A percentile compares a stretch with the other conserved stretches of the same genome.
Evolutionary conservation across 108 stramenopile species (phyloP).

Genomic region (Parietichytrium sp.): DNA sequence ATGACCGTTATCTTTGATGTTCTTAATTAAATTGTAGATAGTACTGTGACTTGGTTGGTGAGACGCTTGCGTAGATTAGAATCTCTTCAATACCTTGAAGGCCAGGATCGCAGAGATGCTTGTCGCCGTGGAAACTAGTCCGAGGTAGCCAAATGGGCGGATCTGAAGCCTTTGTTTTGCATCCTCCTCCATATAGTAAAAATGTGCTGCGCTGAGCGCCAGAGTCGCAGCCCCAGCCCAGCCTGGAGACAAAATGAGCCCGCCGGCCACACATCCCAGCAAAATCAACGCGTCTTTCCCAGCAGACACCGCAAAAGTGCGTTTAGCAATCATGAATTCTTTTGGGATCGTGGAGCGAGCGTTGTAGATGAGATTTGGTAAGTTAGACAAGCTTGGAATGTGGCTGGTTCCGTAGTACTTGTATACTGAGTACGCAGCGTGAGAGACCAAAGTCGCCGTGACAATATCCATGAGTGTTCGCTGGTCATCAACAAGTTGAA

Average conservation of each 20-base stretch:
- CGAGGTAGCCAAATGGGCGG: constrained; percentile 40
- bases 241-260: background rate
- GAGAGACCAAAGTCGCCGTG: background rate
- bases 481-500: background rate
- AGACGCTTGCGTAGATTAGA: too few species aligned
- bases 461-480: background rate
- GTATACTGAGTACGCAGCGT: constrained; percentile 35
- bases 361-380: background rate
- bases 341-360: background rate
- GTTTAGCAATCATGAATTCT: background rate
- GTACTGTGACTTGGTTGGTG: too few species aligned
- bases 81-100: too few species aligned
- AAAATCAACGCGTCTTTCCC: constrained; percentile 3
- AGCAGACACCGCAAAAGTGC: background rate
- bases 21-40: too few species aligned
- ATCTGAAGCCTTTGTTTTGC: background rate
- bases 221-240: background rate
- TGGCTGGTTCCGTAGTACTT: constrained; percentile 40
- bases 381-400: background rate
- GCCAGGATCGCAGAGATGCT: background rate
- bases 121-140: background rate
- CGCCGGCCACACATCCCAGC: too few species aligned
- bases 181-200: constrained; percentile 42
- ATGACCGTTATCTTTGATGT: too few species aligned
- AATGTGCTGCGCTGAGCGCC: background rate